These are phyloP conservation scores for Neltuma alba DNA, from an alignment of 306 rosid genomes.

Conservation along the genomic window DNA sequence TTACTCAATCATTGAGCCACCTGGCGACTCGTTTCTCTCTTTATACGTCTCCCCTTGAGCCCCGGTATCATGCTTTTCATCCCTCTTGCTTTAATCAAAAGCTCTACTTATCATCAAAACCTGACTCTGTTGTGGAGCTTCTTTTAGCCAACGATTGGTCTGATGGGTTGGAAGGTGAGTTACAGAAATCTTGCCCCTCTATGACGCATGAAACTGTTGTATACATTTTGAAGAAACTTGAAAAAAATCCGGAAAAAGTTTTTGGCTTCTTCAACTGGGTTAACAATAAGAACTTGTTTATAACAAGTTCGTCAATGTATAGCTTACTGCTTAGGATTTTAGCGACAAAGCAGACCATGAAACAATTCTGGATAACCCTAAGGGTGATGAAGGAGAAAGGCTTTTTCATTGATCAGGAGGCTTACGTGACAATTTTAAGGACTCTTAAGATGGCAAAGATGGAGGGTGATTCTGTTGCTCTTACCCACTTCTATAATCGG, in stretches of 20 bases:
- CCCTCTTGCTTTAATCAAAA: constrained; percentile 42
- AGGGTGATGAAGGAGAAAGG: constrained; percentile 69
- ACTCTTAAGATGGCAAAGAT: constrained; percentile 54
- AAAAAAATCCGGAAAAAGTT: constrained; percentile 66
- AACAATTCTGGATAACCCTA: constrained; percentile 67
- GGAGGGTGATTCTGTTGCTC: constrained; percentile 54
- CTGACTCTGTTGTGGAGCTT: constrained; percentile 60
- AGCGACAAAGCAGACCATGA: constrained; percentile 54
- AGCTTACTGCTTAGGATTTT: constrained; percentile 66
- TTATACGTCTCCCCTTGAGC: constrained; percentile 31
- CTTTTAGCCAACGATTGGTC: constrained; percentile 72
- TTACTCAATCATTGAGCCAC: constrained; percentile 41
- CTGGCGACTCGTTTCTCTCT: constrained; percentile 64
- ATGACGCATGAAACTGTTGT: constrained; percentile 71
- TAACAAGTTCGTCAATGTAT: constrained; percentile 62
- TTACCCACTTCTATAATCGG: constrained; percentile 50
- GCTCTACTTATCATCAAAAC: constrained; percentile 61
- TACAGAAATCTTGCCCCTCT: constrained; percentile 43
- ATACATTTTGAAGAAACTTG: constrained; percentile 69
- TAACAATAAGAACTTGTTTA: constrained; percentile 54
- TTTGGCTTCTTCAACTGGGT: constrained; percentile 74
- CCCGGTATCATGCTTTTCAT: constrained; percentile 28
- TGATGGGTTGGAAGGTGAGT: constrained; percentile 53
- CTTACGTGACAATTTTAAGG: constrained; percentile 45
- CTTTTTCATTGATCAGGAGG: constrained; percentile 61